Base-by-base conservation (phyloP, 1,284 basidiomycete species). In the Cystobasidium pallidum region DNA sequence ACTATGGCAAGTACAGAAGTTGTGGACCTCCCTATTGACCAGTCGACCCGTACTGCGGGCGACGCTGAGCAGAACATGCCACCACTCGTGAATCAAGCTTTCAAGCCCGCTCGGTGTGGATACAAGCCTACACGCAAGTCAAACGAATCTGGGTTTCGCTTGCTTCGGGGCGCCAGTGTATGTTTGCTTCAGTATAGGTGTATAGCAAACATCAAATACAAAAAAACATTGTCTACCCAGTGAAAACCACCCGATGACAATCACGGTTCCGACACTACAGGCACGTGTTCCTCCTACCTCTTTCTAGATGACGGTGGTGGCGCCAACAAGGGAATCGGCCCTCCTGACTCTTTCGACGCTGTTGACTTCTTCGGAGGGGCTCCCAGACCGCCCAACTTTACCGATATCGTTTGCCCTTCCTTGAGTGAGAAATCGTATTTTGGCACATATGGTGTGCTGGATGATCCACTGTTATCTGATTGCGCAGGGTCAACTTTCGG, bases 371-470 rank as follows among this genome's bases (percentile, higher is more conserved):
- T 55, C 0, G 68, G 2, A 19, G 62, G 70, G 1, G 52, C 63
- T 43, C 66, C 73, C 52, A 75, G 85, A 8, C 92, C 92, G 8
- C 94, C 94, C 72, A 97, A 90, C 62, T 87, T 86, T 79, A 97
- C 94, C 15, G 89, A 89, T 81, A 99, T 94, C 0, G 94, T 98
- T 80, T 99, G 91, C 17, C 96, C 96, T 78, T 94, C 92, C 80
- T 97, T 98, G 77, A 99, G 83, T 41, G 89, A 91, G 80, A 96
- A 98, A 79, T 99, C 95, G 80, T 92, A 91, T 84, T 93, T 92
- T 1, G 91, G 92, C 1, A 89, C 91, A 2, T 15, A 75, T 36
- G 64, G 66, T 36, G 54, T 17, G 30, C 63, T 43, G 87, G 86
- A 49, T 86, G 88, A 64, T 49, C 70, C 41, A 30, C 72, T 32